Evolutionary conservation across 2,329 filamentous ascomycete species (phyloP), one percentile per base, ranked within the genome.

Genomic region (Pseudocercospora musae): DNA sequence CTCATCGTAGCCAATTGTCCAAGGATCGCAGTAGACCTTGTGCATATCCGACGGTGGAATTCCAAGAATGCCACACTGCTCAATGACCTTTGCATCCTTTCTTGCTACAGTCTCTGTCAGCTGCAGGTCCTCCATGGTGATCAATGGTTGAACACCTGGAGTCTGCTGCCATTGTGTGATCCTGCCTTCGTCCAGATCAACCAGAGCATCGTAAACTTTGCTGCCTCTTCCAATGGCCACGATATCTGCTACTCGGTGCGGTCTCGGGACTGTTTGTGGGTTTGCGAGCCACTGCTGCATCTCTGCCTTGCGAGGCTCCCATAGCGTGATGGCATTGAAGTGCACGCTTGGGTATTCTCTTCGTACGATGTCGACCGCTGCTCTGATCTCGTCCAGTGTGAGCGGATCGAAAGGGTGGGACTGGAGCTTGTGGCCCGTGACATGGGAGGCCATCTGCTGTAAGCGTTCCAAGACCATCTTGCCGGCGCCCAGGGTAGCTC

Each of bases 1-100:
- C 79, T 96, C 91, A 71, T 97, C 93, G 74, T 92, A 96, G 54
- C 93, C 93, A 76, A 97, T 96, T 0, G 93, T 96, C 93, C 93
- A 97, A 84, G 86, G 92, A 74, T 97, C 93, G 77, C 92, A 96
- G 80, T 96, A 96, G 53, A 97, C 91, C 78, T 96, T 96, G 81
- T 95, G 81, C 93, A 97, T 96, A 64, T 96, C 90, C 68, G 90
- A 84, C 60, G 83, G 83, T 11, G 91, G 85, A 63, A 97, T 91
- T 1, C 93, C 93, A 62, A 92, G 85, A 63, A 96, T 84, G 6
- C 84, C 85, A 72, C 93, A 97, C 76, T 96, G 92, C 77, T 96
- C 91, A 68, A 96, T 95, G 63, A 96, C 92, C 71, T 89, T 90
- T 13, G 90, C 86, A 73, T 96, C 91, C 70, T 87, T 87, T 67